Percentiles rank a stretch among this genome's conserved stretches.
These are phyloP conservation scores for Sclerotinia trifoliorum DNA, from an alignment of 2,329 filamentous ascomycete genomes.

Conservation along the genomic window DNA sequence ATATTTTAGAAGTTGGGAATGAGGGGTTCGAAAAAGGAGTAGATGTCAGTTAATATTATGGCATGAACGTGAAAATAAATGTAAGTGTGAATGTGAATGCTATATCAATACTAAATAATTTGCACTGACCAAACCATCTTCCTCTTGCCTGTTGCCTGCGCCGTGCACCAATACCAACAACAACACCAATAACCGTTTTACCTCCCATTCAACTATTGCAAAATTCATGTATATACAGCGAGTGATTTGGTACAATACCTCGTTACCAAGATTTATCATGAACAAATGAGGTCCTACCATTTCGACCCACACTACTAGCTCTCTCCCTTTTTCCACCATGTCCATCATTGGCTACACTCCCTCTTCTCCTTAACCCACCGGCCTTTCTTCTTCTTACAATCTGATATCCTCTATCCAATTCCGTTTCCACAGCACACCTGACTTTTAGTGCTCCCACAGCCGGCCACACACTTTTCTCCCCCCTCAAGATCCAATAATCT, in stretches of 20 bases:
- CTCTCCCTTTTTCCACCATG: conserved; percentile 34
- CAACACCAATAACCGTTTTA: not conserved
- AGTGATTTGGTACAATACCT: not conserved
- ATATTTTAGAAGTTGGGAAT: not conserved
- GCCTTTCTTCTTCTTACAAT: conserved; percentile 59
- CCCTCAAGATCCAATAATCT: conserved; percentile 80
- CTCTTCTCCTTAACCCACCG: conserved; percentile 38
- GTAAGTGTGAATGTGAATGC: not conserved
- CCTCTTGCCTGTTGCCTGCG: not conserved
- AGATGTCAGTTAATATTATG: not conserved
- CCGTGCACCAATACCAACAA: not conserved
- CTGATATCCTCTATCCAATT: conserved; percentile 83
- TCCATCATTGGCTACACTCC: conserved; percentile 37
- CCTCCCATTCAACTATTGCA: not conserved
- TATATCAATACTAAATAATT: not conserved
- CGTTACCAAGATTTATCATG: not conserved
- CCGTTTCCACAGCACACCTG: conserved; percentile 80
- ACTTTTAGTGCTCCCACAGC: conserved; percentile 79
- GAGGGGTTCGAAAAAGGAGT: not conserved
- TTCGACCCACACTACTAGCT: conserved; percentile 36
- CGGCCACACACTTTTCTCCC: conserved; percentile 89
- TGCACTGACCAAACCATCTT: not conserved
- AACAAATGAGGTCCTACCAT: conserved; percentile 21
- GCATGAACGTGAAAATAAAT: too few species aligned
- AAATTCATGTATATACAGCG: not conserved